Evolutionary conservation across 345 rosid genomes (phyloP).

Genomic region (Atalantia buxifolia): DNA sequence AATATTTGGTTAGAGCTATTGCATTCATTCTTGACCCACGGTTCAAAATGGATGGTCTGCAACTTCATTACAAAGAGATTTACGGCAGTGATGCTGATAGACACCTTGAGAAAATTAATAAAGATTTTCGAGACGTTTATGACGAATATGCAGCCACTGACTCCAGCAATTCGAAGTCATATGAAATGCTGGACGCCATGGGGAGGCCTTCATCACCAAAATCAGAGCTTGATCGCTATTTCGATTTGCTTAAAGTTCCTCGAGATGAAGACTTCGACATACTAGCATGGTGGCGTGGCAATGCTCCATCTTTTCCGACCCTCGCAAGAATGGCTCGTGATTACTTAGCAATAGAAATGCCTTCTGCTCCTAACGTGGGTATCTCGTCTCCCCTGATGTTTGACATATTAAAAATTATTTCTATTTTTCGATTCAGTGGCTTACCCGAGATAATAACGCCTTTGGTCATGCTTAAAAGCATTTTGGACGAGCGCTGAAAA

Average conservation of each 20-base stretch:
- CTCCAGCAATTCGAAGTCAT: background rate
- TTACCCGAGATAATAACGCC: no score
- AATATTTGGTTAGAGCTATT: background rate
- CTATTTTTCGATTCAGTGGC: no score
- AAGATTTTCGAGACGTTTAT: background rate
- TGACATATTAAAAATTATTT: no score
- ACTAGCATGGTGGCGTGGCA: background rate
- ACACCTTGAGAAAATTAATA: background rate
- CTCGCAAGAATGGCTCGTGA: slow-evolving; percentile 15
- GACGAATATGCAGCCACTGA: background rate
- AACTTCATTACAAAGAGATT: background rate
- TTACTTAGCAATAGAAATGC: background rate
- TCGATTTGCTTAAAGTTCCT: no score
- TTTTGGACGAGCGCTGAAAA: no score
- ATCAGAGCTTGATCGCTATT: slow-evolving; percentile 1
- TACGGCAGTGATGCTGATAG: background rate
- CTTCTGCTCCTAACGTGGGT: rapidly evolving
- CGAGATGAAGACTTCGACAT: no score
- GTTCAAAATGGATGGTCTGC: background rate
- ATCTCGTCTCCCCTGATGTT: rapidly evolving
- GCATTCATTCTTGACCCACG: background rate
- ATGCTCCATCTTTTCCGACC: background rate
- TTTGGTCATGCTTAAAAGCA: no score
- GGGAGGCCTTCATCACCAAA: background rate
- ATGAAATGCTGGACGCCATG: background rate